phyloP scores from a whole-genome alignment of 2,329 filamentous ascomycete genomes.

The Aciculosporium take region DNA sequence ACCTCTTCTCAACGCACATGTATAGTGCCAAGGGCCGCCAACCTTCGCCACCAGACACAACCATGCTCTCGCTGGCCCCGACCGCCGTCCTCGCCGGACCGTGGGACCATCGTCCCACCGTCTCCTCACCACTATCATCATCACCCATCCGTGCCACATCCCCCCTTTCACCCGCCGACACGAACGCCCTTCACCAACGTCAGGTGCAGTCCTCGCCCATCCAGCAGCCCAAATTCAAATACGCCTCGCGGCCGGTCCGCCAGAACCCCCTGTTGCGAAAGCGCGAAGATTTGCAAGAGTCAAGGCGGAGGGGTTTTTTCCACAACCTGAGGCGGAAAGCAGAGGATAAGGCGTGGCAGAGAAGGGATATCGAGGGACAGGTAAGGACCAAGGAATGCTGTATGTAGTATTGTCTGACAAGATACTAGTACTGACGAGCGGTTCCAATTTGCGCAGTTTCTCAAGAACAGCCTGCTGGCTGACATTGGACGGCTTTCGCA shows the following conservation, averaged over 20 bases:
- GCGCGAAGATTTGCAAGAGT: slow-evolving; percentile 48
- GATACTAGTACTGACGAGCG: not conserved
- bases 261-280: slow-evolving; percentile 48
- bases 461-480: slow-evolving; percentile 22
- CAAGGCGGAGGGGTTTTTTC: slow-evolving; percentile 53
- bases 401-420: too few relatives aligned
- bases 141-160: slow-evolving; percentile 42
- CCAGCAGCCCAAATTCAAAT: slow-evolving; percentile 30
- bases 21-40: not conserved
- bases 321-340: slow-evolving; percentile 47
- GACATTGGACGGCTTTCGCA: slow-evolving; percentile 18
- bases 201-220: slow-evolving; percentile 32
- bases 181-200: slow-evolving; percentile 26
- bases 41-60: slow-evolving; percentile 8
- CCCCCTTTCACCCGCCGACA: slow-evolving; percentile 28
- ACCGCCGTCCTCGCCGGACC: slow-evolving; percentile 29
- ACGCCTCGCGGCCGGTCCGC: slow-evolving; percentile 40
- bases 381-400: slow-evolving; percentile 9
- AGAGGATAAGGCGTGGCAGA: slow-evolving; percentile 45
- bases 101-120: slow-evolving; percentile 31
- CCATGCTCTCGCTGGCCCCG: slow-evolving; percentile 28
- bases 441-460: slow-evolving; percentile 13
- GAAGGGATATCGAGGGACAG: slow-evolving; percentile 47
- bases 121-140: slow-evolving; percentile 44
- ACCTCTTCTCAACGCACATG: not conserved